Percentiles rank a stretch among this genome's conserved stretches.
phyloP scores from a whole-genome alignment of 352 stramenopile genomes.

The Phytophthora palmivora region DNA sequence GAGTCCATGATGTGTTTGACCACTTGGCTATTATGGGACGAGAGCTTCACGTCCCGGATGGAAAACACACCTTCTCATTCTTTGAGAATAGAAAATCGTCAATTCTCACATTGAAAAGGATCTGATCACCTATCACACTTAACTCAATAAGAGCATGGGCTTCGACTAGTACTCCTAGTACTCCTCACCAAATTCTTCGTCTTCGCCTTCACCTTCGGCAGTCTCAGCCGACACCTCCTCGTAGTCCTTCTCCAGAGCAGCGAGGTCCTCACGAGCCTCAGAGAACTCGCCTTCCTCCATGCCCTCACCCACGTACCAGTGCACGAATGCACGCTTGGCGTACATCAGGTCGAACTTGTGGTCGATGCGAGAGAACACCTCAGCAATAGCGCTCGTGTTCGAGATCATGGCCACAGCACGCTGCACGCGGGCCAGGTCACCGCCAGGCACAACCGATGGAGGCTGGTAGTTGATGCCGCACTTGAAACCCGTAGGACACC shows the following conservation, averaged over 20 bases:
- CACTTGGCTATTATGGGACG: conserved; percentile 37
- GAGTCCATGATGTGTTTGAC: conserved; percentile 26
- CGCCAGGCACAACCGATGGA: conserved; percentile 96
- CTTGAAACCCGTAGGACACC: conserved; percentile 99
- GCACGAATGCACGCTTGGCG: conserved; percentile 94
- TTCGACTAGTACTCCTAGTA: conserved; percentile 60
- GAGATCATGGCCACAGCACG: conserved; percentile 99
- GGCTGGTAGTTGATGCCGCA: conserved; percentile 73
- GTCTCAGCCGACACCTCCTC: conserved; percentile 99
- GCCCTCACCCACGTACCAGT: conserved; percentile 99
- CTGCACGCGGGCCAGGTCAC: conserved; percentile 97
- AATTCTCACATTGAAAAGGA: neutral
- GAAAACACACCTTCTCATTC: conserved; percentile 15
- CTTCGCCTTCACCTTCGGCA: conserved; percentile 96
- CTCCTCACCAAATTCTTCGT: conserved; percentile 94
- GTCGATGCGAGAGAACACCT: conserved; percentile 43
- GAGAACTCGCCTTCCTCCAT: conserved; percentile 99
- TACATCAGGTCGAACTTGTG: conserved; percentile 44
- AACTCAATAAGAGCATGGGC: neutral
- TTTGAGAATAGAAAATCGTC: conserved; percentile 14
- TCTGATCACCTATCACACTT: neutral
- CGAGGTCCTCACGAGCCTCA: conserved; percentile 97
- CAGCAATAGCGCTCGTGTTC: conserved; percentile 98
- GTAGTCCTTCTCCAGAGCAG: conserved; percentile 93
- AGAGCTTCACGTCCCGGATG: conserved; percentile 30